These are phyloP conservation scores for Fusarium avenaceum DNA, from an alignment of 2,329 filamentous ascomycete species.

Conservation along the genomic window DNA sequence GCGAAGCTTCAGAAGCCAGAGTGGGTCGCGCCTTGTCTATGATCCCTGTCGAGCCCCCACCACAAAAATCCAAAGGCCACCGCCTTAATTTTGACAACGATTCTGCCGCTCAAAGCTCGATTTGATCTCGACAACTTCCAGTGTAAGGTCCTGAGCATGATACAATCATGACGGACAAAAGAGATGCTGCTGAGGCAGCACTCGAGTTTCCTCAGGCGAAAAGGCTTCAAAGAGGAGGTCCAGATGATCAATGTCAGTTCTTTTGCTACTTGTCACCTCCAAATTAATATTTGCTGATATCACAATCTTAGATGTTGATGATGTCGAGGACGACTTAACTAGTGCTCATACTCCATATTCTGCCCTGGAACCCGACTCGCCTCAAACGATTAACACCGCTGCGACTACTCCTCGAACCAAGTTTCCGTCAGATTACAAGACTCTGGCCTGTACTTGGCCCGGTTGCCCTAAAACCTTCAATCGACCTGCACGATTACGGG, in stretches of 20 bases:
- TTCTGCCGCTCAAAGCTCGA: constrained; percentile 51
- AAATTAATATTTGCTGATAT: constrained; percentile 18
- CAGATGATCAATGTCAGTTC: constrained; percentile 45
- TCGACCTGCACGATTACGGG: constrained; percentile 81
- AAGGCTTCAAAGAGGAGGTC: constrained; percentile 36
- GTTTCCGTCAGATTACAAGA: constrained; percentile 81
- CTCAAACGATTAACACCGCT: constrained; percentile 50
- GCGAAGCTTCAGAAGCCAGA: constrained; percentile 8
- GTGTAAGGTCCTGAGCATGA: constrained; percentile 31
- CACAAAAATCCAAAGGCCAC: constrained; percentile 50
- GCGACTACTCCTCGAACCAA: constrained; percentile 62
- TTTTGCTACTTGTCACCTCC: neutral
- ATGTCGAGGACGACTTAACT: constrained; percentile 53
- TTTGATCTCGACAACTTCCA: constrained; percentile 21
- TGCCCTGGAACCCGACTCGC: constrained; percentile 51
- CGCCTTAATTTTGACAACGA: constrained; percentile 51
- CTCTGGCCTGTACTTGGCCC: constrained; percentile 79
- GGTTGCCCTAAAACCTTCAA: constrained; percentile 88
- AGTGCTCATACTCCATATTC: constrained; percentile 53
- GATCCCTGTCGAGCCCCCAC: constrained; percentile 45
- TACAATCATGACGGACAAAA: constrained; percentile 53
- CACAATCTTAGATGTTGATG: constrained; percentile 48
- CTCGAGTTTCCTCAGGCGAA: constrained; percentile 49
- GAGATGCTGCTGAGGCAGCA: constrained; percentile 47
- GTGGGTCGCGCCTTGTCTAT: constrained; percentile 16